These are phyloP conservation scores for Geosmithia morbida DNA, from an alignment of 2,329 filamentous ascomycete genomes.

Conservation along the genomic window DNA sequence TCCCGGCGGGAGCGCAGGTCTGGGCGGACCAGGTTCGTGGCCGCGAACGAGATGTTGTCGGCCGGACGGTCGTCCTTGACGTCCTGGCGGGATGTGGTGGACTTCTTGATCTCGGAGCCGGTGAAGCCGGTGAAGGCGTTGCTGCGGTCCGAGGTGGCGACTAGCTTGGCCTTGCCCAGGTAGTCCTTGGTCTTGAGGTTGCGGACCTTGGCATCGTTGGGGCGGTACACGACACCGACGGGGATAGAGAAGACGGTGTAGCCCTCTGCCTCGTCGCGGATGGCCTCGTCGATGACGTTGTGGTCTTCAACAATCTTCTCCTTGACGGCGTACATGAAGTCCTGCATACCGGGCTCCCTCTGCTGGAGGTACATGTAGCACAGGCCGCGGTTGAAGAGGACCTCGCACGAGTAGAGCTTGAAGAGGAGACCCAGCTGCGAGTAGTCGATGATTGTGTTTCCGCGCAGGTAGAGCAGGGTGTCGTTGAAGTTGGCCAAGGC, in stretches of 20 bases:
- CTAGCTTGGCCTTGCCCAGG: conserved; percentile 84
- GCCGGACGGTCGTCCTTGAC: conserved; percentile 66
- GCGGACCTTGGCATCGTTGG: conserved; percentile 95
- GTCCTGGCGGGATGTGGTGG: conserved; percentile 27
- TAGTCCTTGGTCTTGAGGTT: conserved; percentile 98
- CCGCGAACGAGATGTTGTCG: conserved; percentile 81
- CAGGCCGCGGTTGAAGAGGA: conserved; percentile 89
- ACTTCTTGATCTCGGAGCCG: conserved; percentile 62
- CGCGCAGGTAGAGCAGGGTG: conserved; percentile 82
- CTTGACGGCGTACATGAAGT: conserved; percentile 79
- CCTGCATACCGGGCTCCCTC: conserved; percentile 78
- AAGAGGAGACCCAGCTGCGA: conserved; percentile 90
- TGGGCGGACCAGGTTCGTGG: conserved; percentile 83
- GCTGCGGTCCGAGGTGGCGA: conserved; percentile 70
- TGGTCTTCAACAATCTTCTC: conserved; percentile 96
- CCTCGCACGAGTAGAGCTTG: conserved; percentile 94
- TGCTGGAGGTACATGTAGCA: conserved; percentile 97
- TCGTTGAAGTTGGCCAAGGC: conserved; percentile 98
- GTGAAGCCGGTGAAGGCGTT: conserved; percentile 76
- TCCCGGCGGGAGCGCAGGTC: conserved; percentile 68
- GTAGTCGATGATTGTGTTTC: conserved; percentile 96
- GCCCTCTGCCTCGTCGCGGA: conserved; percentile 85
- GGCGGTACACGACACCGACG: conserved; percentile 86
- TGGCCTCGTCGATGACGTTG: conserved; percentile 95
- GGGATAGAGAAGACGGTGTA: conserved; percentile 99